Evolutionary conservation across 78 protist species (phyloP).

Genomic region (Polysphondylium violaceum): DNA sequence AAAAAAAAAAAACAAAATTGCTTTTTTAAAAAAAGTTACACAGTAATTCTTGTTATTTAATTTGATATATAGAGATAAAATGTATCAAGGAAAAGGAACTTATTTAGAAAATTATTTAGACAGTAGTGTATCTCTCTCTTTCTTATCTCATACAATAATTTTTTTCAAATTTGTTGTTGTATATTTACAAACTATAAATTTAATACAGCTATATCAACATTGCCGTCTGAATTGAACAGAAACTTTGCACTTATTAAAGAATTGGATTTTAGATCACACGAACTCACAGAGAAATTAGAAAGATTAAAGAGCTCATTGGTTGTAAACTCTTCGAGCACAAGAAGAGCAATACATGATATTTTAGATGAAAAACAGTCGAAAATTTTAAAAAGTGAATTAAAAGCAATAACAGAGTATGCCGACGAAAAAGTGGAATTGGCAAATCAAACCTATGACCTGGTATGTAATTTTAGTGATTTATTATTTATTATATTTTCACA

Average conservation of each 20-base stretch:
- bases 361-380: constrained; percentile 28
- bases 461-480: too few relatives aligned
- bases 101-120: constrained; percentile 82
- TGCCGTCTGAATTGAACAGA: constrained; percentile 65
- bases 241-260: constrained; percentile 78
- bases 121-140: not conserved
- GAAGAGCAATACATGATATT: constrained; percentile 27
- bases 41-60: too few relatives aligned
- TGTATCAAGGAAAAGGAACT: constrained; percentile 79
- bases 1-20: too few relatives aligned
- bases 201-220: constrained; percentile 58
- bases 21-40: too few relatives aligned
- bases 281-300: constrained; percentile 38
- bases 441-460: constrained; percentile 79
- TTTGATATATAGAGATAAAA: too few relatives aligned
- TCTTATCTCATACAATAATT: not conserved
- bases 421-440: constrained; percentile 81
- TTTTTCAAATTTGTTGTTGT: not conserved
- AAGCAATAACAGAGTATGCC: constrained; percentile 57
- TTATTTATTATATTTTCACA: not conserved
- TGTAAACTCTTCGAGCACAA: not conserved
- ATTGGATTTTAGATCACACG: constrained; percentile 65
- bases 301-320: constrained; percentile 16
- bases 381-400: constrained; percentile 16
- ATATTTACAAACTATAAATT: not conserved